A percentile compares a stretch with the other conserved stretches of the same genome.
phyloP scores from a whole-genome alignment of 2,329 filamentous ascomycete genomes.

The Xylogone sp. region DNA sequence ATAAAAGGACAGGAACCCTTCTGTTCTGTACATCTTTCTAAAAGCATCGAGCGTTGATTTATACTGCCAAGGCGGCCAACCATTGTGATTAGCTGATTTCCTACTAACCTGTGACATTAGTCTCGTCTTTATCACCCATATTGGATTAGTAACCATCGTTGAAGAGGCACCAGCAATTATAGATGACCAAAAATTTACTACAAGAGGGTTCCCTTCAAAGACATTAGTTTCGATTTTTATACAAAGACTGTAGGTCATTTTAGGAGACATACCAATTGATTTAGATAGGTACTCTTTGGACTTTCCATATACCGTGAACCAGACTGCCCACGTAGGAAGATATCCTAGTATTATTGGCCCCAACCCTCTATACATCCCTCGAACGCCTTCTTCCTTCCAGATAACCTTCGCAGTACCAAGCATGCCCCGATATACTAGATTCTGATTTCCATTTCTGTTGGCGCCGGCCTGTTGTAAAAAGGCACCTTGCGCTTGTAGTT shows the following conservation, averaged over 20 bases:
- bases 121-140: constrained; percentile 98
- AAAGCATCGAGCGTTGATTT: constrained; percentile 85
- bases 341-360: constrained; percentile 95
- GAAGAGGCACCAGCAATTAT: constrained; percentile 88
- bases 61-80: constrained; percentile 84
- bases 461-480: constrained; percentile 44
- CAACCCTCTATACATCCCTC: constrained; percentile 88
- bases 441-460: constrained; percentile 34
- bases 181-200: constrained; percentile 84
- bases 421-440: constrained; percentile 75
- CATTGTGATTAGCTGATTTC: constrained; percentile 46
- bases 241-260: constrained; percentile 12
- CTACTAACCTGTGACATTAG: constrained; percentile 87
- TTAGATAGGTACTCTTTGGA: constrained; percentile 72
- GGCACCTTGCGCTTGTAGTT: constrained; percentile 90
- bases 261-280: constrained; percentile 51
- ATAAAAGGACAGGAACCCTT: constrained; percentile 89
- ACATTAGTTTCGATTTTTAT: constrained; percentile 7
- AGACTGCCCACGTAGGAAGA: constrained; percentile 96
- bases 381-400: constrained; percentile 81
- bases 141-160: constrained; percentile 92
- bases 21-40: constrained; percentile 89
- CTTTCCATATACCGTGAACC: constrained; percentile 93
- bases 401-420: constrained; percentile 83
- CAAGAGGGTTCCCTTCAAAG: constrained; percentile 64